Conservation (phyloP, 257 asterid genomes). For the Apocynum venetum region DNA sequence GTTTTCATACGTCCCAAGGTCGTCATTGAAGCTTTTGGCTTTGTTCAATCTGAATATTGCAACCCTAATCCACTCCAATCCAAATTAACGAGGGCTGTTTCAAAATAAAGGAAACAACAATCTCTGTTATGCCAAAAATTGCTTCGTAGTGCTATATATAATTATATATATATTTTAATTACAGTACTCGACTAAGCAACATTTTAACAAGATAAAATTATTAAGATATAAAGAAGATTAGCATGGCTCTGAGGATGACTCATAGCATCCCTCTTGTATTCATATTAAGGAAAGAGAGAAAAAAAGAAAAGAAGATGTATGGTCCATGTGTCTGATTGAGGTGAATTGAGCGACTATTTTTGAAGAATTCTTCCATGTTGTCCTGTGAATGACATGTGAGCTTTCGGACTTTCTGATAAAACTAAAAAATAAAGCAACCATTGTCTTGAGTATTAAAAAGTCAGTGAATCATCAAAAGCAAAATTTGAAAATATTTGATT, state of each 20-base stretch:
- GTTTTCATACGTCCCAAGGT: not conserved
- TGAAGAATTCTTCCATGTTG: not conserved
- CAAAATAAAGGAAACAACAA: no score
- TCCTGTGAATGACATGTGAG: not conserved
- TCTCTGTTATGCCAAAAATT: no score
- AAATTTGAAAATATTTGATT: constrained; percentile 3
- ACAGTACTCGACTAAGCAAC: no score
- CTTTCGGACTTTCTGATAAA: not conserved
- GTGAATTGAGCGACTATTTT: not conserved
- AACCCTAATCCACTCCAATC: not conserved
- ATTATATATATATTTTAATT: no score
- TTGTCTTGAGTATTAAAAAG: constrained; percentile 1
- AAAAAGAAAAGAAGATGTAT: not conserved
- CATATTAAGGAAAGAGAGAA: no score
- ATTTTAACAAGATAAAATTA: no score
- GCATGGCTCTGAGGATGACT: no score
- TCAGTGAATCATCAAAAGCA: not conserved
- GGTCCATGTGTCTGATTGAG: not conserved
- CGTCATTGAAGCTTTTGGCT: not conserved
- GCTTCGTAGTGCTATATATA: no score
- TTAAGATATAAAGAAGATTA: no score
- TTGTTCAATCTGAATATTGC: not conserved
- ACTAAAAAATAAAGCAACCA: not conserved
- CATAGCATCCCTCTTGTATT: no score
- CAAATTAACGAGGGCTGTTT: no score